Conservation (phyloP, 176 grass and related monocot genomes). For the Puya raimondii region DNA sequence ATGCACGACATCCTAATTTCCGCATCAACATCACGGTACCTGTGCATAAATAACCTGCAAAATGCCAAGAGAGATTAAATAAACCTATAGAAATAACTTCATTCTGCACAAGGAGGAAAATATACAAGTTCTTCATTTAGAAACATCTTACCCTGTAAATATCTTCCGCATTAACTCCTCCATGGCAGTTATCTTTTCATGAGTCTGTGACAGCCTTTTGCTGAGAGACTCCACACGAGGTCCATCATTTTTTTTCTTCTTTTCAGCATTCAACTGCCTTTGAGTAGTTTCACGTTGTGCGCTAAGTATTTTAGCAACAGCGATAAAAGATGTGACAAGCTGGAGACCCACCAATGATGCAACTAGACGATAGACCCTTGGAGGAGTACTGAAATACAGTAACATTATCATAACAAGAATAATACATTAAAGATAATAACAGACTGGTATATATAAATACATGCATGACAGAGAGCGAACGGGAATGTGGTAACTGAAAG, state of each 20-base stretch:
- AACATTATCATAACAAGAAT: background rate
- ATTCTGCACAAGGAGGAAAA: background rate
- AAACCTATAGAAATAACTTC: background rate
- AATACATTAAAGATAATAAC: slow-evolving; percentile 12
- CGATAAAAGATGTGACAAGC: slow-evolving; percentile 91
- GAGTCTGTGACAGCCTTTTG: slow-evolving; percentile 66
- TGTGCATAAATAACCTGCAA: slow-evolving; percentile 94
- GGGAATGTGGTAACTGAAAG: background rate
- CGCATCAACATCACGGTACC: slow-evolving; percentile 94
- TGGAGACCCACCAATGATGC: slow-evolving; percentile 82
- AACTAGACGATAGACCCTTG: slow-evolving; percentile 88
- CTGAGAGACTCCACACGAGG: slow-evolving; percentile 81
- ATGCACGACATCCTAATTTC: slow-evolving; percentile 89
- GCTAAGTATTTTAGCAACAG: slow-evolving; percentile 75
- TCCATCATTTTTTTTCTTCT: slow-evolving; percentile 78
- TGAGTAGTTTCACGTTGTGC: slow-evolving; percentile 91
- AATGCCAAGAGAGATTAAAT: slow-evolving; percentile 5
- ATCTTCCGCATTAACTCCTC: slow-evolving; percentile 91
- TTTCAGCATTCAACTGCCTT: slow-evolving; percentile 92
- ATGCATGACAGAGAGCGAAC: slow-evolving; percentile 2
- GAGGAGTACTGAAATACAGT: slow-evolving; percentile 59
- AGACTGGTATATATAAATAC: slow-evolving; percentile 17
- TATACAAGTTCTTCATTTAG: slow-evolving; percentile 8
- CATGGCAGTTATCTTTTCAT: slow-evolving; percentile 75
- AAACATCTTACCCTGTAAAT: slow-evolving; percentile 69